Percentiles rank a stretch among this genome's conserved stretches.
Conservation (phyloP, 345 rosid species). For the Populus davidiana region DNA sequence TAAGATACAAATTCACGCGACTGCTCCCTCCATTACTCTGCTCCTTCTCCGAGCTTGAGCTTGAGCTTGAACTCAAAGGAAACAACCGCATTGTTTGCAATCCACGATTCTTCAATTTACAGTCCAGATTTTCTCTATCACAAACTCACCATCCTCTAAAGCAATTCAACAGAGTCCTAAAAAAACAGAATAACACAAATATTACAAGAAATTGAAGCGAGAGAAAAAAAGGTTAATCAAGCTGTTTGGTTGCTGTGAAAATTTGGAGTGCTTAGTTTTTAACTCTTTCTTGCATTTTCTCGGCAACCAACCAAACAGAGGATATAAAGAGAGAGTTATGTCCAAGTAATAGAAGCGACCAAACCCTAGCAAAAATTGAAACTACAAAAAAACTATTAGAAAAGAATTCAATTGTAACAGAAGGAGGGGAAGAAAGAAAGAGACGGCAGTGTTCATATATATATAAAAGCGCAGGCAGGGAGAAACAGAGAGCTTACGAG, state of each 20-base stretch:
- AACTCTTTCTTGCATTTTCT: background rate
- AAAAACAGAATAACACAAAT: background rate
- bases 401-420: background rate
- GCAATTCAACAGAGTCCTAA: slow-evolving; percentile 6
- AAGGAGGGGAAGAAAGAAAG: background rate
- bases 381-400: background rate
- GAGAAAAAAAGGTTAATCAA: background rate
- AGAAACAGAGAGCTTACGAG: background rate
- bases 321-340: background rate
- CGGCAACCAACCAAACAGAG: background rate
- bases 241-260: background rate
- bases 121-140: slow-evolving; percentile 23
- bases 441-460: background rate
- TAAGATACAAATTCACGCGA: slow-evolving; percentile 55
- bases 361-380: background rate
- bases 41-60: slow-evolving; percentile 47
- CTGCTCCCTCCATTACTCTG: slow-evolving; percentile 35
- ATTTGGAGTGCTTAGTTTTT: background rate
- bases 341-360: background rate
- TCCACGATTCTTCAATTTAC: slow-evolving; percentile 17
- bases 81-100: slow-evolving; percentile 64
- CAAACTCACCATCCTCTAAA: slow-evolving; percentile 27
- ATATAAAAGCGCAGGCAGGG: too few relatives aligned
- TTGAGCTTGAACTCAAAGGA: slow-evolving; percentile 37
- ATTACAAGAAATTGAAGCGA: background rate